These are phyloP conservation scores for Lodderomyces theae DNA, from an alignment of 1,139 yeast species.

Conservation along the genomic window DNA sequence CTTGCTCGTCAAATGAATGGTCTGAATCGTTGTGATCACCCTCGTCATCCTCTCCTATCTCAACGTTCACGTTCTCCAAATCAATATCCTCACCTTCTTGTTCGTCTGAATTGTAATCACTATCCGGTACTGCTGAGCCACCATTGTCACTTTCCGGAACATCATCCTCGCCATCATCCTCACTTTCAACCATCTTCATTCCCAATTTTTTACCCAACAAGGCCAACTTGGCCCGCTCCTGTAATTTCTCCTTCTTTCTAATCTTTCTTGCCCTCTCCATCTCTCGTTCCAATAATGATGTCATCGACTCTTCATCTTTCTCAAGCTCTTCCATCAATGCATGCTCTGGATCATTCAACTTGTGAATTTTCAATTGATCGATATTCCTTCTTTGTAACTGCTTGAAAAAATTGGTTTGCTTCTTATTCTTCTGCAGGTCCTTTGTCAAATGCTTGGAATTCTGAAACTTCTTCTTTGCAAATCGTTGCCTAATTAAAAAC, in stretches of 20 bases:
- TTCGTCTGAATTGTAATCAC: slow-evolving; percentile 20
- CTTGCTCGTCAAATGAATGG: neutral
- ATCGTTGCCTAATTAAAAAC: slow-evolving; percentile 35
- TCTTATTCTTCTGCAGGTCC: slow-evolving; percentile 4
- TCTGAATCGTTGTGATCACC: too few relatives aligned
- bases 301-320: slow-evolving; percentile 44
- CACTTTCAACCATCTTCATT: slow-evolving; percentile 14
- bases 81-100: slow-evolving; percentile 16
- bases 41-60: neutral
- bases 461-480: slow-evolving; percentile 21
- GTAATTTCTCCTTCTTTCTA: slow-evolving; percentile 48
- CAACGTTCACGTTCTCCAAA: slow-evolving; percentile 6
- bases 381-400: slow-evolving; percentile 35
- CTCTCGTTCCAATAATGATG: slow-evolving; percentile 60
- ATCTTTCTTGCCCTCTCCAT: slow-evolving; percentile 51
- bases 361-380: slow-evolving; percentile 30
- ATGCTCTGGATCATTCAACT: slow-evolving; percentile 27
- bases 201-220: slow-evolving; percentile 20
- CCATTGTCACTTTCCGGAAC: slow-evolving; percentile 18
- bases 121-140: slow-evolving; percentile 17
- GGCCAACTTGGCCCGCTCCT: slow-evolving; percentile 38
- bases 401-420: slow-evolving; percentile 19
- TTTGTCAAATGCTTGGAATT: slow-evolving; percentile 1
- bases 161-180: slow-evolving; percentile 16
- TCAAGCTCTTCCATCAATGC: slow-evolving; percentile 35